These are phyloP conservation scores for Arachis monticola DNA, from an alignment of 331 rosid genomes.

Conservation along the genomic window DNA sequence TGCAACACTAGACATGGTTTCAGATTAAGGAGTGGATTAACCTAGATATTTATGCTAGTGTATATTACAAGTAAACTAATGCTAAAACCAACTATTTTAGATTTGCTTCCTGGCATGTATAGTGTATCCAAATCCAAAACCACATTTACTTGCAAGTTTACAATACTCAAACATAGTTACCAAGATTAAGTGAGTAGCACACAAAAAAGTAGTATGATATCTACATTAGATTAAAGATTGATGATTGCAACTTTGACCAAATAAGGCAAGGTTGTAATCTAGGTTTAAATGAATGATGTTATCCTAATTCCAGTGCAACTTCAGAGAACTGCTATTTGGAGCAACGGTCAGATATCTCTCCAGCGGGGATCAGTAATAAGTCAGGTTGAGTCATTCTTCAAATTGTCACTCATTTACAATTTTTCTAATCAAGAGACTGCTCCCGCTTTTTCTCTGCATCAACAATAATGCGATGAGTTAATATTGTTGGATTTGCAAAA, in stretches of 20 bases:
- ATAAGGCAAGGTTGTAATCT: background rate
- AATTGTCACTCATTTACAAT: conserved; percentile 34
- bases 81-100: background rate
- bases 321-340: conserved; percentile 6
- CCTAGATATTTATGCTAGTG: background rate
- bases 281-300: conserved; percentile 38
- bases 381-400: conserved; percentile 42
- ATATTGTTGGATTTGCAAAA: background rate
- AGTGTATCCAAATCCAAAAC: background rate
- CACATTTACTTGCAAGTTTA: conserved; percentile 9
- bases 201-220: conserved; percentile 25
- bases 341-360: conserved; percentile 27
- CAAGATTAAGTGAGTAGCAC: background rate
- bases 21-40: background rate
- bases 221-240: conserved; percentile 15
- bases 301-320: conserved; percentile 30
- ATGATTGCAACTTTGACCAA: conserved; percentile 14
- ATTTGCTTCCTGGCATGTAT: background rate
- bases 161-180: conserved; percentile 9
- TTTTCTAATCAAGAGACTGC: conserved; percentile 42
- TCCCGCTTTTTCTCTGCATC: conserved; percentile 59
- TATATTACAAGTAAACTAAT: background rate
- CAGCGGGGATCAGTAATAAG: conserved; percentile 25
- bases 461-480: conserved; percentile 12
- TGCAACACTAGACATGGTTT: background rate